Conservation (phyloP, 106 monocot species). For the Phalaenopsis equestris region DNA sequence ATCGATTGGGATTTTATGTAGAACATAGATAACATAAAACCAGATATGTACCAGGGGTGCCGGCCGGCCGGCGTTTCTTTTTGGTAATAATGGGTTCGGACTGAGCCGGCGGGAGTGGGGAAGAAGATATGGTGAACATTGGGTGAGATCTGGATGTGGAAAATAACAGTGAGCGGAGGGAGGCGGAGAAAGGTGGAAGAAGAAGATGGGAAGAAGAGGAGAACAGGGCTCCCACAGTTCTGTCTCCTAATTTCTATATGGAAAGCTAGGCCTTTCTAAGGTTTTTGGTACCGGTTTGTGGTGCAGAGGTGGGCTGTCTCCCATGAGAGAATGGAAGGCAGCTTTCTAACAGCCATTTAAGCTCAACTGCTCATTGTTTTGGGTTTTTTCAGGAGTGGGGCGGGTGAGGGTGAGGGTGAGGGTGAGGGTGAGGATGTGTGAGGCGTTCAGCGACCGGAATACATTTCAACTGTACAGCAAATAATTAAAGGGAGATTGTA, state of each 20-base stretch:
- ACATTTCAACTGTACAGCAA: too few relatives aligned
- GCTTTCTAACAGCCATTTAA: slow-evolving; percentile 8
- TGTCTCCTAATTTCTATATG: too few relatives aligned
- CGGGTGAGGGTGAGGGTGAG: background rate
- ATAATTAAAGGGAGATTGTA: too few relatives aligned
- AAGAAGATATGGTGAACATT: slow-evolving; percentile 5
- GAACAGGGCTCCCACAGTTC: too few relatives aligned
- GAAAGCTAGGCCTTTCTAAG: too few relatives aligned
- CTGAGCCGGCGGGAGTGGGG: background rate
- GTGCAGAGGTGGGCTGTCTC: background rate
- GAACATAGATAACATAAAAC: too few relatives aligned
- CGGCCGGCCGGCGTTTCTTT: slow-evolving; percentile 50
- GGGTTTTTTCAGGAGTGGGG: background rate
- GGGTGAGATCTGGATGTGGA: too few relatives aligned
- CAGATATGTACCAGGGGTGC: slow-evolving; percentile 44
- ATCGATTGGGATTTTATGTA: background rate
- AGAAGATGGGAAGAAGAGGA: too few relatives aligned
- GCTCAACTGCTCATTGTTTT: background rate
- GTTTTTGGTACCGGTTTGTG: background rate
- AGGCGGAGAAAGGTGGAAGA: background rate
- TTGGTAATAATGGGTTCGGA: slow-evolving; percentile 6
- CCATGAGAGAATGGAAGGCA: slow-evolving; percentile 12
- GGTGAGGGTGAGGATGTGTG: background rate
- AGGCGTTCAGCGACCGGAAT: background rate
- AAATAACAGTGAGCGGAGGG: background rate